Evolutionary conservation across 1,284 basidiomycete genomes (phyloP), one percentile per base, ranked within the genome.

Genomic region (Omphalotus olearius): DNA sequence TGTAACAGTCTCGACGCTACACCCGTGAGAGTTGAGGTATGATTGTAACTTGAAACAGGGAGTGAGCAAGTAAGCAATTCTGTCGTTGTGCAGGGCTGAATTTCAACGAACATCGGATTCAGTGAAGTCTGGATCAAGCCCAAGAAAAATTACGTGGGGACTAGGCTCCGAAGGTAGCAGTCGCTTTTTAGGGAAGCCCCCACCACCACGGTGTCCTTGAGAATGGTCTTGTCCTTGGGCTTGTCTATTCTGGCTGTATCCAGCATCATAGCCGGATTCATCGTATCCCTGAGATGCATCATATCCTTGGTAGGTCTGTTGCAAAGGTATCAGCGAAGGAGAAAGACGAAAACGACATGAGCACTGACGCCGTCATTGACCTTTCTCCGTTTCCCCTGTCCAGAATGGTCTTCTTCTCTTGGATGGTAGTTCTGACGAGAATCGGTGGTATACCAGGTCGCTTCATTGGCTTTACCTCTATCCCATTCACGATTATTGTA

Each of bases 141-240:
- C 93, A 50, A 95, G 81, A 67, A 95, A 93, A 62, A 95, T 94
- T 62, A 96, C 86, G 70, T 96, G 89, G 23, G 85, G 82, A 65
- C 86, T 91, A 47, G 88, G 84, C 65, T 91, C 88, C 59, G 87
- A 90, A 25, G 88, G 83, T 50, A 80, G 73, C 45, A 88, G 74
- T 42, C 85, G 83, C 65, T 90, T 88, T 71, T 88, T 88, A 63
- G 62, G 64, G 62, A 75, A 75, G 48, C 67, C 67, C 40, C 72
- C 75, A 53, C 63, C 60, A 57, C 73, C 71, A 59, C 78, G 76
- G 56, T 78, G 69, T 60, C 80, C 76, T 50, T 78, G 73, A 25
- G 69, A 64, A 42, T 42, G 17, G 52, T 80, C 78, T 53, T 67
- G 64, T 40, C 61, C 60, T 35, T 69, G 52, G 45, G 62, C 64